Base-by-base conservation (phyloP, 129 eudicot species). In the Mikania micrantha region DNA sequence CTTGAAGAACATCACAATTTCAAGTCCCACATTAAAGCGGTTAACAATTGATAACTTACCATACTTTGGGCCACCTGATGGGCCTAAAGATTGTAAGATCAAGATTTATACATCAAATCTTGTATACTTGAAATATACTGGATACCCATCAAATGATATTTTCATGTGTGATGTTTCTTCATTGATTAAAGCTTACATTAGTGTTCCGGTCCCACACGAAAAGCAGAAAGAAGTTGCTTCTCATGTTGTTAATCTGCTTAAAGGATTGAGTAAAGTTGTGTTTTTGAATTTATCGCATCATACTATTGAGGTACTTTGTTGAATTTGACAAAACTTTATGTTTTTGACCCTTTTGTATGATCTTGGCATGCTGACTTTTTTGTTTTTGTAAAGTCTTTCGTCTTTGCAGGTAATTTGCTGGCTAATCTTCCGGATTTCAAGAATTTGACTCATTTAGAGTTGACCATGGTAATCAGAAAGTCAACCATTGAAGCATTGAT, bases 41-140 rank as follows among this genome's bases (percentile, higher is more conserved):
- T 81, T 89, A 60, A 83, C 86, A 7, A 84, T 89, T 6, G 93
- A 89, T 41, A 90, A 83, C 76, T 45, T 83, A 42, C 89, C 92
- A 0, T 79, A 76, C 65, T 78, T 74, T 57, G 95, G 87, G 53
- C 67, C 83, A 1, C 70, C 59, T 19, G 85, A 79, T 77, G 82
- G 72, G 68, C 44, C 78, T 28, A 38, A 57, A 27, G 82, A 82
- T 15, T 85, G 90, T 72, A 63, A 47, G 60, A 77, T 89, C 69
- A 77, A 72, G 71, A 79, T 89, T 40, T 57, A 73, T 66, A 72
- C 83, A 2, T 74, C 73, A n/a, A 85, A 80, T 73, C 85, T 89
- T 19, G n/a, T 27, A 3, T 72, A 32, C 24, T 74, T 89, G 21
- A 76, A 74, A 47, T 89, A 89, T 64, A 57, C 56, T 4, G 93